These are phyloP conservation scores for Colletotrichum godetiae DNA, from an alignment of 2,329 filamentous ascomycete species.

Conservation along the genomic window DNA sequence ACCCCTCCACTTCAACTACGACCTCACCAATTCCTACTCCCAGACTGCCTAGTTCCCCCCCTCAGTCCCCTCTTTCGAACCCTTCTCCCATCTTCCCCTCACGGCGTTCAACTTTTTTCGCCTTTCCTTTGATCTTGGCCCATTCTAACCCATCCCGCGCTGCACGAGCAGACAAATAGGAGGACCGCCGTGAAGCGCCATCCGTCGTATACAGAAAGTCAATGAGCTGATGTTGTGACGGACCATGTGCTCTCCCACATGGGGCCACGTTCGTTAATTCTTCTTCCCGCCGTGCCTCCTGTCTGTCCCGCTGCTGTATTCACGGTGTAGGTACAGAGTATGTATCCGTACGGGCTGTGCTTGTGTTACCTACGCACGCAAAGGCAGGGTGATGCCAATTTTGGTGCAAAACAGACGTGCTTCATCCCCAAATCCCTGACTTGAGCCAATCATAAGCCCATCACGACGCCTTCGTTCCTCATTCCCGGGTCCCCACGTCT, in stretches of 20 bases:
- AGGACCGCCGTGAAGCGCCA: background rate
- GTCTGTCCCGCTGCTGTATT: background rate
- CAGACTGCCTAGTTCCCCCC: background rate
- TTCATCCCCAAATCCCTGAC: slow-evolving; percentile 8
- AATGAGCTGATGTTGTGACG: background rate
- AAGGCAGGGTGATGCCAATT: slow-evolving; percentile 2
- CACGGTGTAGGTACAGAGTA: too few relatives aligned
- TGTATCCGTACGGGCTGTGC: background rate
- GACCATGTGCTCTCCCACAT: background rate
- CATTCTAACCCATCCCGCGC: background rate
- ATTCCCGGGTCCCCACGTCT: slow-evolving; percentile 35
- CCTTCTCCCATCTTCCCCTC: background rate
- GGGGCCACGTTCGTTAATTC: background rate
- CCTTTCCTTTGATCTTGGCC: background rate
- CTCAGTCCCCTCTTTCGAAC: slow-evolving; percentile 1
- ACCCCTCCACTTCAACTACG: slow-evolving; percentile 19
- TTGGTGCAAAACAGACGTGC: slow-evolving; percentile 21
- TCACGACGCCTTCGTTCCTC: slow-evolving; percentile 32
- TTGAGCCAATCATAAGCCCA: slow-evolving; percentile 16
- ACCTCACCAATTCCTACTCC: slow-evolving; percentile 8
- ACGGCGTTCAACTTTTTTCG: background rate
- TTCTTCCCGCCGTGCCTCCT: background rate
- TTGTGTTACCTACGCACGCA: background rate
- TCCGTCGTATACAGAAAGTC: background rate
- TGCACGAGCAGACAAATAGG: background rate